Evolutionary conservation across 202 grass and related monocot species (phyloP), one percentile per base, ranked within the genome.

Genomic region (Hordeum pubiflorum): DNA sequence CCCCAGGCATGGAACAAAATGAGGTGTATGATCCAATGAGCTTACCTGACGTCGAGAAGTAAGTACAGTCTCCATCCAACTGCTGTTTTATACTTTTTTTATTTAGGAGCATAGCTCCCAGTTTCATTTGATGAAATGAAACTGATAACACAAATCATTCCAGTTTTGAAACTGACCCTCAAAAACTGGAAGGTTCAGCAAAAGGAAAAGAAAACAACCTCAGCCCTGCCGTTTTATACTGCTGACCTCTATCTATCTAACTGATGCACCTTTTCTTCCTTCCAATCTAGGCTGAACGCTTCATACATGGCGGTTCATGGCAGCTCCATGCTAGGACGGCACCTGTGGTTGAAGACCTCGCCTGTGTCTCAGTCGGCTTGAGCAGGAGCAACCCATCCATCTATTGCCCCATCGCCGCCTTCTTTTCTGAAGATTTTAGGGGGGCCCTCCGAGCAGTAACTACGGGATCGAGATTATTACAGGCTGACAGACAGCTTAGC

Each of bases 331-430:
- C 72, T 99, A 48, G 96, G 96, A 43, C 91, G 83, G 62, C 86
- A 91, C 14, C 84, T 99, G 70, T 99, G 96, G 96, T 27, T 99
- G 83, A 99, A 95, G 85, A 96, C 91, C n/a, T 91, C 89, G 1
- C 76, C 80, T 10, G 40, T 87, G 78, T 75, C 85, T 41, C 85
- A 89, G 69, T 38, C 64, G 1, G 72, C 75, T 56, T 91, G 66
- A 90, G 33, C 43, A 33, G 14, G 66, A 90, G 33, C 43, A 54
- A 33, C 18, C 5, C 38, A 37, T 31, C 7, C 7, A 33, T 14
- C 37, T 52, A 39, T 60, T 0, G 1, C 52, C 26, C 26, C 5
- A 4, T 74, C 9, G 18, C 3, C 20, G 56, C 41, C 32, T 27
- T 44, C 12, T 21, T 27, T 13, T 40, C n/a, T 14, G 32, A 85